phyloP scores from a whole-genome alignment of 352 stramenopile genomes.

The Globisporangium nagaii region DNA sequence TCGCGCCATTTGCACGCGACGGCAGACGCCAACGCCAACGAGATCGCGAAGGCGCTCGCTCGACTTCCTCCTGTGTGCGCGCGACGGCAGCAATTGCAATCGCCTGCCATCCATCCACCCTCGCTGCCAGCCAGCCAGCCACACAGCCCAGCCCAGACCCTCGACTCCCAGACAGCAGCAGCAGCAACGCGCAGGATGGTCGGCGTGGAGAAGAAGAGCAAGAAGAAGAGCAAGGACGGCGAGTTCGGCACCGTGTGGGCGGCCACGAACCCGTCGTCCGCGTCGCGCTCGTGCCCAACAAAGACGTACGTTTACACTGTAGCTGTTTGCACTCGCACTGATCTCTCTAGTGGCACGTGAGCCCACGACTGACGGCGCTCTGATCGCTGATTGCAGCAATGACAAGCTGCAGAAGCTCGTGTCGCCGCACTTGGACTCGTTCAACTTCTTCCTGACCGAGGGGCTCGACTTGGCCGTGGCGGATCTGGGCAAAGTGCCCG shows the following conservation, averaged over 20 bases:
- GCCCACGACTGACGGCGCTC: not conserved
- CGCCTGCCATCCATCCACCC: no score
- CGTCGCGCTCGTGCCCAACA: slow-evolving; percentile 60
- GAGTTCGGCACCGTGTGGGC: slow-evolving; percentile 66
- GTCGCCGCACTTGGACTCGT: slow-evolving; percentile 96
- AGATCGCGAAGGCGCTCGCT: not conserved
- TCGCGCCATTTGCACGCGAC: slow-evolving; percentile 1
- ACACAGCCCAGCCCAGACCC: no score
- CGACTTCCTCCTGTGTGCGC: not conserved
- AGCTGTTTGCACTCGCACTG: not conserved
- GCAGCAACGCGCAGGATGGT: not conserved
- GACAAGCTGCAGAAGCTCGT: slow-evolving; percentile 88
- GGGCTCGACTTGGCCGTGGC: slow-evolving; percentile 91
- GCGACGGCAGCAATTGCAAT: not conserved
- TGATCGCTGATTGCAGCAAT: slow-evolving; percentile 39
- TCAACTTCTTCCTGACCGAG: slow-evolving; percentile 97
- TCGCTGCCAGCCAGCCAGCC: not conserved
- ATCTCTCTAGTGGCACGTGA: no score
- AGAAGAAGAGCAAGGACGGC: slow-evolving; percentile 33
- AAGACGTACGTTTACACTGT: slow-evolving; percentile 42
- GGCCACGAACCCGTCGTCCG: slow-evolving; percentile 76
- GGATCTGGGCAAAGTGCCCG: slow-evolving; percentile 87
- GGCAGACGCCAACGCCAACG: not conserved
- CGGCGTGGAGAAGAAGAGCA: slow-evolving; percentile 43
- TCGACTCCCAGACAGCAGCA: not conserved